Conservation (phyloP, 83 land plant species). For the Thuja plicata region DNA sequence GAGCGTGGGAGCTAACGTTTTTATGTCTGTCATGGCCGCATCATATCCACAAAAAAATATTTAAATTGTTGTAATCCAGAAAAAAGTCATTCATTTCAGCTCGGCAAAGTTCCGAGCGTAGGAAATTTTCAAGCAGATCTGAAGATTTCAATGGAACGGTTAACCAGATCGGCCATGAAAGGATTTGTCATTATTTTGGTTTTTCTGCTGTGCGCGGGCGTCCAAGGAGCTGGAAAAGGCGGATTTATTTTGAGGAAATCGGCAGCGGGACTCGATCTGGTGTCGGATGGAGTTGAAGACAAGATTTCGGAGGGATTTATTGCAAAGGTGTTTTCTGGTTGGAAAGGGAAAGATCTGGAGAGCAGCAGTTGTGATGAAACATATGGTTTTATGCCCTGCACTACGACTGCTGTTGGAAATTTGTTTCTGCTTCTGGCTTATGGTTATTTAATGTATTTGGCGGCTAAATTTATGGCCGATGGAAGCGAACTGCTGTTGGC, state of each 20-base stretch:
- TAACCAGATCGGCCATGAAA: not conserved
- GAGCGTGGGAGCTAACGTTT: too few species aligned
- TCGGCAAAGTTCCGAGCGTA: too few species aligned
- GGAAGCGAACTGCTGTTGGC: constrained; percentile 15
- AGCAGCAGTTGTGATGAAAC: constrained; percentile 56
- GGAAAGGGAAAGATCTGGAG: constrained; percentile 30
- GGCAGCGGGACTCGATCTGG: not conserved
- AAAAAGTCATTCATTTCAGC: too few species aligned
- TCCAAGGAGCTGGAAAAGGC: not conserved
- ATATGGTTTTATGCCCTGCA: constrained; percentile 82
- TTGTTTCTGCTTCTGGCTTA: constrained; percentile 37
- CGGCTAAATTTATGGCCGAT: too few species aligned
- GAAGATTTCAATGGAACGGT: not conserved
- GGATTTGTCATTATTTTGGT: not conserved
- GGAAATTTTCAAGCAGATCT: not conserved
- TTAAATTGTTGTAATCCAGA: too few species aligned
- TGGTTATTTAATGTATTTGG: too few species aligned
- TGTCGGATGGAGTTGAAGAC: not conserved
- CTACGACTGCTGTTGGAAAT: constrained; percentile 55
- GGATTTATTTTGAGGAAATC: not conserved
- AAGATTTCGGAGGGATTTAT: too few species aligned
- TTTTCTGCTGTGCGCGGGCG: not conserved
- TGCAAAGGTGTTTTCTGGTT: not conserved
- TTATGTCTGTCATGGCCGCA: too few species aligned
- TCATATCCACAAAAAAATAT: too few species aligned